phyloP scores from a whole-genome alignment of 805 yeast species.

The Candida golubevii region DNA sequence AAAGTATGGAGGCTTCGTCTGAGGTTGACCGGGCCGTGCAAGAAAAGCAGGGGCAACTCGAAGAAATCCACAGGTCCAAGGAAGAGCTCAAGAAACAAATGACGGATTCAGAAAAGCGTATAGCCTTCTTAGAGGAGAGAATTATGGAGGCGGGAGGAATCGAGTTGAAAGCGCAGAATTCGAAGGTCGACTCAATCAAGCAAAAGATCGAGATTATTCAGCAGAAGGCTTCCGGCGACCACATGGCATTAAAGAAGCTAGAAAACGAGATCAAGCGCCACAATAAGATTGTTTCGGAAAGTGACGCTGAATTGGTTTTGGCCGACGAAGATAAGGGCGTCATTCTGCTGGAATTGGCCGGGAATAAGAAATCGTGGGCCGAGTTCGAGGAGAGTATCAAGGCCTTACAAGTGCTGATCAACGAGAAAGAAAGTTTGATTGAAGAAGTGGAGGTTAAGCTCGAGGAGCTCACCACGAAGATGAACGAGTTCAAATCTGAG shows the following conservation, averaged over 20 bases:
- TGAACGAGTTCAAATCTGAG: slow-evolving; percentile 55
- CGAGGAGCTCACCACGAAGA: slow-evolving; percentile 39
- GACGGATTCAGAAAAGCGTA: slow-evolving; percentile 49
- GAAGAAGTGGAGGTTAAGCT: slow-evolving; percentile 28
- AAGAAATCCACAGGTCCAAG: slow-evolving; percentile 16
- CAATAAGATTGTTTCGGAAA: slow-evolving; percentile 42
- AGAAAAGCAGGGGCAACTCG: slow-evolving; percentile 22
- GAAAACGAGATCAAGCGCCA: slow-evolving; percentile 60
- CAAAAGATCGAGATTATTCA: slow-evolving; percentile 60
- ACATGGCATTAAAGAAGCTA: slow-evolving; percentile 52
- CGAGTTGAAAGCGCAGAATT: slow-evolving; percentile 68
- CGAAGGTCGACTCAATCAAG: slow-evolving; percentile 72
- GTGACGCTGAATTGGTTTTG: slow-evolving; percentile 41
- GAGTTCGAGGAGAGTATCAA: slow-evolving; percentile 26
- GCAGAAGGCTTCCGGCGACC: slow-evolving; percentile 55
- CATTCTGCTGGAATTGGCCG: slow-evolving; percentile 28
- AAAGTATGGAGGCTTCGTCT: slow-evolving; percentile 22
- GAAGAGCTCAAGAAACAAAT: slow-evolving; percentile 48
- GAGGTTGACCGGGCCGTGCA: slow-evolving; percentile 38
- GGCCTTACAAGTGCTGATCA: slow-evolving; percentile 30
- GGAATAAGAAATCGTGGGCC: slow-evolving; percentile 1
- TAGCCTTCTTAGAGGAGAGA: slow-evolving; percentile 61
- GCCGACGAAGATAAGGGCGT: slow-evolving; percentile 23
- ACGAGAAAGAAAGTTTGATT: slow-evolving; percentile 36
- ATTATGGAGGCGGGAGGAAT: slow-evolving; percentile 93